These are phyloP conservation scores for Candida quercuum DNA, from an alignment of 805 yeast species.

Conservation along the genomic window DNA sequence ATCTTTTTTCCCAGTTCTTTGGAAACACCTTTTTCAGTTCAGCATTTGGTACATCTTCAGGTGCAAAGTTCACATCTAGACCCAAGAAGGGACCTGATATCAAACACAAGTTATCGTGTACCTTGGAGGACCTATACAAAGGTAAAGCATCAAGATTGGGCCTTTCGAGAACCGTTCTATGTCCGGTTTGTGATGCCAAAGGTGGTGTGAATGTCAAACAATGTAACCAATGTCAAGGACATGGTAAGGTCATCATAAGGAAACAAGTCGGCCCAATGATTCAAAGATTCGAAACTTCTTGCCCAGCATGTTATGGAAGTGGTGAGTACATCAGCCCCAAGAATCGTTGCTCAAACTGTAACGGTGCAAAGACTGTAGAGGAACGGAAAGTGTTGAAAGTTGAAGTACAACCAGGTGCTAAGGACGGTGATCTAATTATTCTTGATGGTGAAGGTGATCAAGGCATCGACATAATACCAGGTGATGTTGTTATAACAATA, in stretches of 20 bases:
- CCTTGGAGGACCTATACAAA: constrained; percentile 49
- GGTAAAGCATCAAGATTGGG: constrained; percentile 56
- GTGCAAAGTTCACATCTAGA: constrained; percentile 7
- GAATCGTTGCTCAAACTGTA: constrained; percentile 36
- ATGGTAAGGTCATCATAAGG: constrained; percentile 35
- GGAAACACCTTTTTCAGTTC: constrained; percentile 23
- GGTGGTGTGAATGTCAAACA: constrained; percentile 35
- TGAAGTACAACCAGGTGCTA: constrained; percentile 51
- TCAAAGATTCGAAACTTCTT: constrained; percentile 38
- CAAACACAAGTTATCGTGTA: constrained; percentile 46
- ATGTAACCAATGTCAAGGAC: constrained; percentile 38
- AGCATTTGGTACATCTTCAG: neutral
- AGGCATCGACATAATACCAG: constrained; percentile 52
- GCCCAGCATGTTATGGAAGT: constrained; percentile 38
- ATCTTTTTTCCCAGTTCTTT: constrained; percentile 27
- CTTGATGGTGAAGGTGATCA: constrained; percentile 64
- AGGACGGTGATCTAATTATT: constrained; percentile 44
- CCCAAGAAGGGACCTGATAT: constrained; percentile 44
- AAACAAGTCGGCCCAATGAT: constrained; percentile 39
- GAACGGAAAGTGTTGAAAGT: constrained; percentile 47
- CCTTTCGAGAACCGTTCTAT: constrained; percentile 43
- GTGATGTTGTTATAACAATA: constrained; percentile 59
- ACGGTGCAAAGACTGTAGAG: constrained; percentile 40
- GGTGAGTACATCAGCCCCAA: constrained; percentile 30
- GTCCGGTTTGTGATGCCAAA: constrained; percentile 44